A percentile compares a stretch with the other conserved stretches of the same genome.
Evolutionary conservation across 352 stramenopile genomes (phyloP).

Genomic region (Thalassiosira mediterranea): DNA sequence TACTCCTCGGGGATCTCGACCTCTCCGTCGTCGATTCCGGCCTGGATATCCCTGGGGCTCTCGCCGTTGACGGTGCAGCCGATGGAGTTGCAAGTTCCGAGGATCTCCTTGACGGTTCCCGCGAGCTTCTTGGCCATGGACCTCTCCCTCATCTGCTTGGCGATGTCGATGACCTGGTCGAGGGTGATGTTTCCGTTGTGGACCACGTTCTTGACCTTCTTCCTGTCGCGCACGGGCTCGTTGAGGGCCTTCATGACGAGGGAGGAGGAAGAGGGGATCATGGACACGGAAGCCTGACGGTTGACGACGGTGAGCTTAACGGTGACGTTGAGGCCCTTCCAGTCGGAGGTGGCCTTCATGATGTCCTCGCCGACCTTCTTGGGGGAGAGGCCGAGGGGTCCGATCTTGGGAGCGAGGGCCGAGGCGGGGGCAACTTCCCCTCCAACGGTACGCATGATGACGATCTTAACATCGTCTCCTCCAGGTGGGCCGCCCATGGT

Average conservation of each 20-base stretch:
- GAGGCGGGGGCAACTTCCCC: constrained; percentile 98
- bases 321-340: constrained; percentile 99
- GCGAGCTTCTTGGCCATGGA: constrained; percentile 95
- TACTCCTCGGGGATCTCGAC: constrained; percentile 97
- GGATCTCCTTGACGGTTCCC: constrained; percentile 99
- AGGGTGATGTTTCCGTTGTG: constrained; percentile 99
- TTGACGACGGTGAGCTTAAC: constrained; percentile 99
- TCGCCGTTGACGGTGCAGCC: constrained; percentile 99
- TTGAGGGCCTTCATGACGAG: constrained; percentile 99
- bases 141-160: constrained; percentile 95
- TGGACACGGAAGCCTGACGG: constrained; percentile 93
- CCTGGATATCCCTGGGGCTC: constrained; percentile 95
- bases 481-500: constrained; percentile 84
- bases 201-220: constrained; percentile 99
- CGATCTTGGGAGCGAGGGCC: constrained; percentile 98
- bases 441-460: constrained; percentile 98
- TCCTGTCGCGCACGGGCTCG: constrained; percentile 98
- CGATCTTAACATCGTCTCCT: constrained; percentile 86
- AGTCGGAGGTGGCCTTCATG: constrained; percentile 99
- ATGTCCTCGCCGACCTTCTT: constrained; percentile 99
- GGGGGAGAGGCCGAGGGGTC: constrained; percentile 98
- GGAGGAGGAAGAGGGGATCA: constrained; percentile 97
- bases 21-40: constrained; percentile 94
- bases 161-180: constrained; percentile 98
- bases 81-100: constrained; percentile 98